Conservation (phyloP, 345 rosid species). For the Trapa bicornis region DNA sequence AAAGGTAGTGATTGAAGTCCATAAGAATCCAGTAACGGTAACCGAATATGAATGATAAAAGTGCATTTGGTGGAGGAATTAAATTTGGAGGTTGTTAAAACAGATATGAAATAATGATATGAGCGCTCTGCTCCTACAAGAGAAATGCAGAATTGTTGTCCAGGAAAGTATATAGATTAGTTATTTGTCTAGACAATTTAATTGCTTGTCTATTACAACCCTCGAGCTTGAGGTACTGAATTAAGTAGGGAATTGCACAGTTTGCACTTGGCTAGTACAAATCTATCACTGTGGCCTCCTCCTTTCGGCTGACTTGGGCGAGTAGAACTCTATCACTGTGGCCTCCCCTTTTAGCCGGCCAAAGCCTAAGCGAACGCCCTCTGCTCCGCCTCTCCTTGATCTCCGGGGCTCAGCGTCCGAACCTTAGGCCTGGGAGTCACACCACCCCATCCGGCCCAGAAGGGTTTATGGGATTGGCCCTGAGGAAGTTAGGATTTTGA, state of each 20-base stretch:
- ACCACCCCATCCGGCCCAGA: neutral
- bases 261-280: slow-evolving; percentile 83
- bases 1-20: too few species aligned
- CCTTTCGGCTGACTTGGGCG: slow-evolving; percentile 12
- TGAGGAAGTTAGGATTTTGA: neutral
- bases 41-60: too few species aligned
- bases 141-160: too few species aligned
- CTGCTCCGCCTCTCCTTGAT: slow-evolving; percentile 87
- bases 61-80: too few species aligned
- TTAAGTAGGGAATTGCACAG: slow-evolving; percentile 65
- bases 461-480: neutral
- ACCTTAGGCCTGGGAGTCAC: slow-evolving; percentile 3
- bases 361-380: slow-evolving; percentile 72
- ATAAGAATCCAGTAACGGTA: too few species aligned
- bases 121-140: too few species aligned
- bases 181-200: too few species aligned
- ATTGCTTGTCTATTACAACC: neutral
- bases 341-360: slow-evolving; percentile 61
- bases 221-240: slow-evolving; percentile 57
- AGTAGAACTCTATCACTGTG: slow-evolving; percentile 77
- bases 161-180: too few species aligned
- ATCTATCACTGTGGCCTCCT: slow-evolving; percentile 72
- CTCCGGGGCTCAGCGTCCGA: slow-evolving; percentile 25
- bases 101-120: too few species aligned
- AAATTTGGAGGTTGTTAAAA: too few species aligned